Conservation (phyloP, 2,329 filamentous ascomycete species). For the Trichoderma citrinoviride region DNA sequence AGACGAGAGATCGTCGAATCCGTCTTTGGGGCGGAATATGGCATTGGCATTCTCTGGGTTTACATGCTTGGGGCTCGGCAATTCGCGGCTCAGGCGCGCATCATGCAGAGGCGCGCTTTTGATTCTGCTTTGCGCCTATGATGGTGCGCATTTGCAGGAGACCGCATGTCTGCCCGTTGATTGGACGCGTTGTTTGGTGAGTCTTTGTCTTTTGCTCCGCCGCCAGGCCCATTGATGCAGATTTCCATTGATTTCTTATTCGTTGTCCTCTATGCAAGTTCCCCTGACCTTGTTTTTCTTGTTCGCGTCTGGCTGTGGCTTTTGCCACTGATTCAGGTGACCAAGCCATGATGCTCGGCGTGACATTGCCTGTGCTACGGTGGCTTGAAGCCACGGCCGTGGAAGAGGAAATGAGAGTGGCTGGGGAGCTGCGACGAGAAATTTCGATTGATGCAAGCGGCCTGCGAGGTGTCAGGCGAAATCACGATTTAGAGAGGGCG, state of each 20-base stretch:
- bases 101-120: no score
- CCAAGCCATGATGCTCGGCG: background rate
- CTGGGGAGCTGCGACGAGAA: background rate
- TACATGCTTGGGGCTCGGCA: constrained; percentile 4
- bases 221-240: no score
- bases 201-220: no score
- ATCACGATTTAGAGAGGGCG: background rate
- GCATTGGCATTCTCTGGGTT: background rate
- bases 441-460: background rate
- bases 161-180: no score
- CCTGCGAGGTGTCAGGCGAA: background rate
- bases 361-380: background rate
- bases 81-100: constrained; percentile 11
- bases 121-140: no score
- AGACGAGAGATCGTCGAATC: background rate
- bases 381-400: constrained; percentile 1
- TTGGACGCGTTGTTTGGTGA: no score
- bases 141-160: background rate
- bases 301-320: background rate
- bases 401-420: background rate
- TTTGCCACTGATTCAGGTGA: constrained; percentile 6
- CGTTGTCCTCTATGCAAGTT: background rate
- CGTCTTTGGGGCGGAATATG: background rate
- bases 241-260: no score
- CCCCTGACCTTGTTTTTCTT: background rate